These are phyloP conservation scores for Aspergillus biplanus DNA, from an alignment of 495 filamentous ascomycete genomes.

Conservation along the genomic window DNA sequence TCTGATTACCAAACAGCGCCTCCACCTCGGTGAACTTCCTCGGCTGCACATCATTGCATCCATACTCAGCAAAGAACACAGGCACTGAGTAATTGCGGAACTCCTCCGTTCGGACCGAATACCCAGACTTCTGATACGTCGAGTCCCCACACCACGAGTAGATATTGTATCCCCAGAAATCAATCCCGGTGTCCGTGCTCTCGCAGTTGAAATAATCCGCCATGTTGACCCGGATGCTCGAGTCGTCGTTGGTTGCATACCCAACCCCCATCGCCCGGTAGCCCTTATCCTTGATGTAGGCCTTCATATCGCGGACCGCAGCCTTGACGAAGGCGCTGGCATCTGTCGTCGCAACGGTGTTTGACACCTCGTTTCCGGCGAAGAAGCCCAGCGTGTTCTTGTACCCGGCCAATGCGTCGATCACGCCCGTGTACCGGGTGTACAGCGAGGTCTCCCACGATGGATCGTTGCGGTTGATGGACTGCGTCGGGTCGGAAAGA, in stretches of 20 bases:
- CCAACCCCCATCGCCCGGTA: conserved; percentile 85
- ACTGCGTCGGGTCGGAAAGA: conserved; percentile 74
- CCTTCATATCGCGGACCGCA: conserved; percentile 91
- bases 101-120: conserved; percentile 75
- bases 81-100: conserved; percentile 88
- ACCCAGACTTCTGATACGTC: conserved; percentile 72
- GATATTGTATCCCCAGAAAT: conserved; percentile 99
- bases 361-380: conserved; percentile 95
- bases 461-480: conserved; percentile 82
- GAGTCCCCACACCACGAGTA: conserved; percentile 96
- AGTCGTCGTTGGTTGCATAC: conserved; percentile 92
- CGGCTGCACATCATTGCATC: conserved; percentile 79
- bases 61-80: conserved; percentile 97
- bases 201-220: conserved; percentile 95
- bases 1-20: conserved; percentile 76
- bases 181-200: conserved; percentile 63
- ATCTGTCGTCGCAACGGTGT: conserved; percentile 76
- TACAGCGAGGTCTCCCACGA: conserved; percentile 77
- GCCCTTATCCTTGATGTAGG: conserved; percentile 78
- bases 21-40: conserved; percentile 86
- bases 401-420: conserved; percentile 79
- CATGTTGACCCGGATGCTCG: conserved; percentile 73
- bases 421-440: conserved; percentile 76
- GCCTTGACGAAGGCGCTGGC: conserved; percentile 95
- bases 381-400: conserved; percentile 94